Percentiles rank a stretch among this genome's conserved stretches.
phyloP scores from a whole-genome alignment of 2,329 filamentous ascomycete species.

The Ascochyta rabiei region DNA sequence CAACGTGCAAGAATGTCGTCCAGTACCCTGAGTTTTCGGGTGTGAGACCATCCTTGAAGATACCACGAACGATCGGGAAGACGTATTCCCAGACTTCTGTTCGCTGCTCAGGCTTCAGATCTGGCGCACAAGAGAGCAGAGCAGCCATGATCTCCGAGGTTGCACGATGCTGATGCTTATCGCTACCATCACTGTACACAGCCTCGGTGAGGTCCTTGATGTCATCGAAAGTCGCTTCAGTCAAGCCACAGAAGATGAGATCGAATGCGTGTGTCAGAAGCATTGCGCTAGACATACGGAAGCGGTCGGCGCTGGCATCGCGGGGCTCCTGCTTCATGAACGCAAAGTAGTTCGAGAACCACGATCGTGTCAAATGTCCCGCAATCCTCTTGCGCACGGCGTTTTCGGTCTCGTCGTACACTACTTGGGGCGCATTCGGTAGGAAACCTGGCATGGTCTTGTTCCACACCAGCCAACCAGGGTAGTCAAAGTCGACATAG shows the following conservation, averaged over 20 bases:
- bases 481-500: constrained; percentile 88
- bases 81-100: constrained; percentile 85
- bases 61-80: constrained; percentile 82
- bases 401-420: constrained; percentile 82
- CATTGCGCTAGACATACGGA: constrained; percentile 86
- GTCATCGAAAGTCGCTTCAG: constrained; percentile 81
- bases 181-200: constrained; percentile 89
- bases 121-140: constrained; percentile 78
- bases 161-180: constrained; percentile 96
- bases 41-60: constrained; percentile 90
- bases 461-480: constrained; percentile 96
- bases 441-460: constrained; percentile 82
- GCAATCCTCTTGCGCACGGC: constrained; percentile 80
- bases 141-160: constrained; percentile 93
- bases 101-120: constrained; percentile 75
- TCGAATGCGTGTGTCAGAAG: constrained; percentile 90
- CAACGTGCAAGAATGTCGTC: constrained; percentile 90
- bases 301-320: constrained; percentile 79
- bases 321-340: constrained; percentile 97
- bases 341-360: constrained; percentile 86
- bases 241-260: constrained; percentile 80
- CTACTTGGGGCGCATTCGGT: constrained; percentile 70
- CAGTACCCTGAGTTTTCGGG: constrained; percentile 95
- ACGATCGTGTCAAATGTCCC: constrained; percentile 76
- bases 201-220: constrained; percentile 79